Base-by-base conservation (phyloP, 2,329 filamentous ascomycete genomes). In the Scytalidium sp. region DNA sequence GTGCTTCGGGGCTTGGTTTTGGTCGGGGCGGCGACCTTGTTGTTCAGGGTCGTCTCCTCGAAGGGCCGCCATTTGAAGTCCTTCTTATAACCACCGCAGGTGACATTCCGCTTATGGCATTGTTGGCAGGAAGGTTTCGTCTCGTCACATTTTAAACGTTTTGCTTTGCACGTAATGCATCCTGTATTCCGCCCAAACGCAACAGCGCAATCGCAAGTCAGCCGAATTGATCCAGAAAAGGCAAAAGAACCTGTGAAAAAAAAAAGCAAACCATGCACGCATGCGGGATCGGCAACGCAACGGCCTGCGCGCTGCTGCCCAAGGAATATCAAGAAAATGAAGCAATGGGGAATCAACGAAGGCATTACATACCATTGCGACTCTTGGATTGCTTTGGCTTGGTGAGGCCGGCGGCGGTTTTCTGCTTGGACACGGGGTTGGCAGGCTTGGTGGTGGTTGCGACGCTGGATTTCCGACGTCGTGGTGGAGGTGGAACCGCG, bases 361-460 rank as follows among this genome's bases (percentile, higher is more conserved):
- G 23, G 46, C 45, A 51, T 43, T 43, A 36, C 77, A 60, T 81
- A 88, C 85, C 85, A 73, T 88, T 88, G 59, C 85, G 82, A 70
- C 84, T 88, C 68, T 89, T 89, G 52, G 84, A 85, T 69, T 88
- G 85, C 63, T 88, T 89, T 23, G 82, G 80, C 62, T 86, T 88
- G 41, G 69, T 68, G 48, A 74, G 64, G 23, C 64, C 68, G 46
- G 64, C 67, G n/a, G 32, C 13, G 5, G 32, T 5, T 36, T 36
- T 36, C 61, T 65, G 51, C 52, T 59, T 64, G 32, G 32, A 36
- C 5, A 36, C 32, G 6, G 32, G 11, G 32, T 10, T 36, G 32
- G 32, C 17, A 10, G 32, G 32, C 56, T 57, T 61, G 2, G 53
- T 27, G 19, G 49, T 29, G 44, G 25, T 51, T 2, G 52, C 49